Percentiles rank a stretch among this genome's conserved stretches.
Conservation (phyloP, 768 basidiomycete species). For the Tephrocybe rancida region DNA sequence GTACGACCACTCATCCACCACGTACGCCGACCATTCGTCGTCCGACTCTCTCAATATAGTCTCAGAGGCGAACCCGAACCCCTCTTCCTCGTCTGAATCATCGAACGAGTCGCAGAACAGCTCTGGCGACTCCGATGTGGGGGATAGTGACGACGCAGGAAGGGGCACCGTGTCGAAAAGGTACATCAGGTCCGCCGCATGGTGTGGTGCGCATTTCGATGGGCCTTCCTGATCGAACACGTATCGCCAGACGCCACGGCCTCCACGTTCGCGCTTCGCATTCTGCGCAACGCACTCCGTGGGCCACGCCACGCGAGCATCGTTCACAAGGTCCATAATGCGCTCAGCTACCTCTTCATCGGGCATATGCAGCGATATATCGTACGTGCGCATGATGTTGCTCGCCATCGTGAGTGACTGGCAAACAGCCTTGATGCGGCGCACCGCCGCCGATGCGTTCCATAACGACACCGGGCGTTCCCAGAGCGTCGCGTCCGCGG, state of each 20-base stretch:
- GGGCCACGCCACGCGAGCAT: slow-evolving; percentile 77
- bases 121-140: slow-evolving; percentile 16
- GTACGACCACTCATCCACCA: slow-evolving; percentile 71
- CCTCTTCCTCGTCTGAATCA: slow-evolving; percentile 37
- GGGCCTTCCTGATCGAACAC: slow-evolving; percentile 84
- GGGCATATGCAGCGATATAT: slow-evolving; percentile 62
- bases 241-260: slow-evolving; percentile 74
- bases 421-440: slow-evolving; percentile 73
- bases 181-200: slow-evolving; percentile 74
- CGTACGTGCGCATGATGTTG: slow-evolving; percentile 67
- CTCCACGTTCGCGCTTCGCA: slow-evolving; percentile 51
- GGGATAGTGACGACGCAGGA: slow-evolving; percentile 34
- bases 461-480: slow-evolving; percentile 60
- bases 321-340: slow-evolving; percentile 75
- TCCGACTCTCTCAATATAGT: slow-evolving; percentile 18
- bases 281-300: slow-evolving; percentile 63
- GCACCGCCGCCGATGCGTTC: slow-evolving; percentile 61
- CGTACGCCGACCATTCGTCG: slow-evolving; percentile 54
- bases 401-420: slow-evolving; percentile 67
- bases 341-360: slow-evolving; percentile 69
- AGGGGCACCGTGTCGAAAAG: slow-evolving; percentile 77
- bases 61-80: slow-evolving; percentile 26
- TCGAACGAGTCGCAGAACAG: slow-evolving; percentile 36
- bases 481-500: slow-evolving; percentile 68
- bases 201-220: slow-evolving; percentile 62